Evolutionary conservation across 2,329 filamentous ascomycete species (phyloP), one percentile per base, ranked within the genome.

Genomic region (Botrytis fabae): DNA sequence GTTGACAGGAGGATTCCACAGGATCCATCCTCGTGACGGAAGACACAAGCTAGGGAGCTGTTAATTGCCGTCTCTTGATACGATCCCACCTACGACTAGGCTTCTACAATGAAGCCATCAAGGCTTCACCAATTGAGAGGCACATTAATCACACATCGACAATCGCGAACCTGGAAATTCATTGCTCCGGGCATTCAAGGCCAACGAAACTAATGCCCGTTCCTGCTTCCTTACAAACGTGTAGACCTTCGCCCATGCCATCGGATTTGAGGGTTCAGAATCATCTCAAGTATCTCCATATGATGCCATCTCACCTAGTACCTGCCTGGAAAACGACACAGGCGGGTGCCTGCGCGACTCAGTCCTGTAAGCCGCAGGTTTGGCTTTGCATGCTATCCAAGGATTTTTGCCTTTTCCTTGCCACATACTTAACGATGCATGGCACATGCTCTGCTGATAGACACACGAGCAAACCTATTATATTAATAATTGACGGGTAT

Each of bases 391-490:
- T 51, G 25, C 18, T 54, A 54, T 25, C 16, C 35, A 40, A 8
- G 25, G 35, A 42, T 44, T 22, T 9, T 14, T 46, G 6, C 1
- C 20, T 68, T n/a, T 16, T 42, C 28, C 25, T 28, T 20, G 46
- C 64, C 64, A 54, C 16, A 42, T 22, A 28, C 16, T 68, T 6
- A 28, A n/a, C 14, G 32, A 51, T 40, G 46, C 32, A 54, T 66
- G 22, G 28, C 46, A 51, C 32, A 38, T 38, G 32, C 14, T 28
- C 40, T 40, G 35, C 46, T 68, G 38, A 42, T 22, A 66, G n/a
- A 12, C 51, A 54, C 7, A 68, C 48, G 64, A 68, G 64, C 35
- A 68, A 68, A 18, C 46, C 35, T 68, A 42, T 68, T 18, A 28
- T 42, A 68, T 42, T 1, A 22, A 48, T 28, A 3, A 54, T 28